phyloP scores from a whole-genome alignment of 257 asterid species.

The Solanum chiquidenum region DNA sequence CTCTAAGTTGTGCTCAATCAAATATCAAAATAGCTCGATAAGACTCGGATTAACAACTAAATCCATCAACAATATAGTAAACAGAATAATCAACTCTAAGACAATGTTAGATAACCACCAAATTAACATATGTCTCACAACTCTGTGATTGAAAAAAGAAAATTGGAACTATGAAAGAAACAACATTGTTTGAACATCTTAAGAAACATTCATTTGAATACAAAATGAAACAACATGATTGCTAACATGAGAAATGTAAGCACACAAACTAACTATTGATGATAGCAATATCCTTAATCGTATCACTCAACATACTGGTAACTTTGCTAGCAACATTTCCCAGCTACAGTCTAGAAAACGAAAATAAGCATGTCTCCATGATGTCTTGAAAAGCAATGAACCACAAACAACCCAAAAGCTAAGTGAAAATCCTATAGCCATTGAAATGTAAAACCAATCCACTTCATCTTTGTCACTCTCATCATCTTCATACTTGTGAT shows the following conservation, averaged over 20 bases:
- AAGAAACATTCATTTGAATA: not conserved
- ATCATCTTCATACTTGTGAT: not conserved
- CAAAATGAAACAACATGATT: not conserved
- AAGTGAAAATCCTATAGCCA: conserved; percentile 5
- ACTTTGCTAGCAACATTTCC: not conserved
- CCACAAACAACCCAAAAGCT: not conserved
- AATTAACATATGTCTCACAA: not conserved
- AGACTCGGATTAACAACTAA: no score
- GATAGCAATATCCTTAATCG: not conserved
- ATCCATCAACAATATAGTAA: no score
- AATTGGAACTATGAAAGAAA: not conserved
- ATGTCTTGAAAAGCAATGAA: not conserved
- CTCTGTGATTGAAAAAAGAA: no score
- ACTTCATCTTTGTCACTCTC: not conserved
- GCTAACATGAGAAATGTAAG: not conserved
- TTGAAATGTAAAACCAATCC: conserved; percentile 6
- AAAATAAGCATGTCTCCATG: not conserved
- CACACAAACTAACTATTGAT: not conserved
- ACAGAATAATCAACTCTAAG: no score
- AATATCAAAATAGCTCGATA: no score
- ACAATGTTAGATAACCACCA: no score
- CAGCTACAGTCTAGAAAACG: not conserved
- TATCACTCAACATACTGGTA: not conserved
- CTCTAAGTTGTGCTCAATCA: no score
- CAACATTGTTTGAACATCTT: not conserved